Percentiles rank a stretch among this genome's conserved stretches.
phyloP scores from a whole-genome alignment of 1,139 yeast genomes.

The Zygosaccharomyces sapae region DNA sequence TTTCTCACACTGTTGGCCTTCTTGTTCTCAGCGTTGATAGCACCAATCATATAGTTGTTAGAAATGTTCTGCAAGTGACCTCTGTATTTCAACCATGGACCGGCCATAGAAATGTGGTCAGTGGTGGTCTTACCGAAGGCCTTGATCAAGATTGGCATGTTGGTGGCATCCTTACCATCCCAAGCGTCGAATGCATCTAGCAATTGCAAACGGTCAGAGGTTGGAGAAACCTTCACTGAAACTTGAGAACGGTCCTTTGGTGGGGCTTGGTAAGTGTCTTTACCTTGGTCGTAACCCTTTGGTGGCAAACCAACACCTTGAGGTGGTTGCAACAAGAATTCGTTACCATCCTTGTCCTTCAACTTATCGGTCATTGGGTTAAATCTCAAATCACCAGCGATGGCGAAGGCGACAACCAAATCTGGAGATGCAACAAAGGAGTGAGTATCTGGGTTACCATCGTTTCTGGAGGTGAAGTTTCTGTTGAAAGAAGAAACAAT shows the following conservation, averaged over 20 bases:
- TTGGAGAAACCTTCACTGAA: conserved; percentile 73
- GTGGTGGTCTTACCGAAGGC: conserved; percentile 98
- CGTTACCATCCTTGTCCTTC: conserved; percentile 91
- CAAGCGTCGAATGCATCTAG: conserved; percentile 88
- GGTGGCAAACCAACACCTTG: conserved; percentile 89
- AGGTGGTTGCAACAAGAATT: conserved; percentile 89
- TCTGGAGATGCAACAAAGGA: conserved; percentile 99
- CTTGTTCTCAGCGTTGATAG: conserved; percentile 92
- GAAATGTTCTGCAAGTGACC: conserved; percentile 99
- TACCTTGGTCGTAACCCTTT: conserved; percentile 91
- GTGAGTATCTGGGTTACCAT: conserved; percentile 97
- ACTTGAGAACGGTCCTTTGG: conserved; percentile 81
- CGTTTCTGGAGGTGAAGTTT: conserved; percentile 98
- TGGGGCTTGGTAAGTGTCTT: conserved; percentile 96
- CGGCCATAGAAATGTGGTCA: conserved; percentile 99
- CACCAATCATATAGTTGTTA: conserved; percentile 99
- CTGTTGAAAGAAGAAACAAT: conserved; percentile 98
- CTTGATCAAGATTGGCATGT: conserved; percentile 92
- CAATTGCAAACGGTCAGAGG: conserved; percentile 83
- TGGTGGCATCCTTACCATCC: conserved; percentile 92
- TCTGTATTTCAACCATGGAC: conserved; percentile 99
- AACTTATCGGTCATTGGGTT: conserved; percentile 95
- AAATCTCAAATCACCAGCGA: conserved; percentile 96
- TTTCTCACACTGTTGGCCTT: conserved; percentile 91
- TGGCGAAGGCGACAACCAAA: conserved; percentile 91